A percentile compares a stretch with the other conserved stretches of the same genome.
Evolutionary conservation across 257 asterid species (phyloP).

Genomic region (Prunella vulgaris): DNA sequence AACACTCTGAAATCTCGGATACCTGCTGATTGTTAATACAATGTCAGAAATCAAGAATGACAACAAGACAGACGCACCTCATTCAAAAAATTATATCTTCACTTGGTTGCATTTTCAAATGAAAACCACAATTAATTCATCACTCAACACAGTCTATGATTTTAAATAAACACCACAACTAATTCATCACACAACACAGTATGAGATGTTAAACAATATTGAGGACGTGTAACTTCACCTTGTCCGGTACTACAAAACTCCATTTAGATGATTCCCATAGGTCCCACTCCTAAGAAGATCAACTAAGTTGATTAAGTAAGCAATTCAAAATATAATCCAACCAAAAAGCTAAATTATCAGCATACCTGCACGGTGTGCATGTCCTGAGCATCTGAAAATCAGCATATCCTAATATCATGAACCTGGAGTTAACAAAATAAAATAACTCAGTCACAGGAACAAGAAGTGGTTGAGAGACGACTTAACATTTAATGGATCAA

Average conservation of each 20-base stretch:
- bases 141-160: conserved; percentile 7
- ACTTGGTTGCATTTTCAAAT: not conserved
- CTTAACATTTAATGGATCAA: not conserved
- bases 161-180: conserved; percentile 5
- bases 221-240: conserved; percentile 44
- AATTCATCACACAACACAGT: conserved; percentile 6
- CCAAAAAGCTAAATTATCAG: conserved; percentile 8
- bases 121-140: conserved; percentile 1
- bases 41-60: conserved; percentile 5
- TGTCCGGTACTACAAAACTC: conserved; percentile 84
- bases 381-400: conserved; percentile 87
- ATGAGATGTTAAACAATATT: not conserved
- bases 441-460: not conserved
- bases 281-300: conserved; percentile 78
- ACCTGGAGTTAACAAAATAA: conserved; percentile 46
- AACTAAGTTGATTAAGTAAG: conserved; percentile 20
- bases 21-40: conserved; percentile 42
- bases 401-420: conserved; percentile 86
- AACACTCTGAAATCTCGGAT: conserved; percentile 88
- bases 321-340: not conserved
- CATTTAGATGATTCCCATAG: conserved; percentile 73
- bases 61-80: not conserved
- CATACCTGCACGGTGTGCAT: conserved; percentile 87
- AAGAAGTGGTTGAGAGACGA: conserved; percentile 3
- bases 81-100: not conserved